phyloP scores from a whole-genome alignment of 106 monocot genomes.

The Platanthera zijinensis region DNA sequence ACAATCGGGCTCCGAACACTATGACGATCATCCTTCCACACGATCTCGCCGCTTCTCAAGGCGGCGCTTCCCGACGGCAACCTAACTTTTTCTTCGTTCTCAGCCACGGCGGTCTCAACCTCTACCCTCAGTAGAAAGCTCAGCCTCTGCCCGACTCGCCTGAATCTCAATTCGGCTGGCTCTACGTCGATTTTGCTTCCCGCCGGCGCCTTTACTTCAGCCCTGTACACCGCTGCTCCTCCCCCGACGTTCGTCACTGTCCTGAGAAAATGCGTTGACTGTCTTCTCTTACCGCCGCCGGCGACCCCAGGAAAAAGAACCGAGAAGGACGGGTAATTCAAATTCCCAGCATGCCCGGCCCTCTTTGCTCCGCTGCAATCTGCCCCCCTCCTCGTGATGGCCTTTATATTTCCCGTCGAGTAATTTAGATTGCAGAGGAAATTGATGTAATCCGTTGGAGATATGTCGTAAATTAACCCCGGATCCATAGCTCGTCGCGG shows the following conservation, averaged over 20 bases:
- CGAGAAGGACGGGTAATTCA: constrained; percentile 76
- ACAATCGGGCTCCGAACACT: constrained; percentile 55
- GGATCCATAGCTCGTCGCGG: constrained; percentile 77
- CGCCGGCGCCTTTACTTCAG: constrained; percentile 30
- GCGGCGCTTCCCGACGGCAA: constrained; percentile 46
- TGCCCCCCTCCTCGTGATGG: constrained; percentile 46
- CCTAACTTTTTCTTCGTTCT: not conserved
- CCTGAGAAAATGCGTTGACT: constrained; percentile 62
- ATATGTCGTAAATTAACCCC: constrained; percentile 67
- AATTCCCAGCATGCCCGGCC: constrained; percentile 62
- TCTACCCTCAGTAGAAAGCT: constrained; percentile 50
- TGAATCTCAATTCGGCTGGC: constrained; percentile 40
- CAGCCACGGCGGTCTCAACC: constrained; percentile 11
- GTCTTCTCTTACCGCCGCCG: constrained; percentile 13
- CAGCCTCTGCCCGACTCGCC: constrained; percentile 51
- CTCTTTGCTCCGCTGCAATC: constrained; percentile 48
- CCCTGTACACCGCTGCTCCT: constrained; percentile 32
- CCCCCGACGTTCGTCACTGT: constrained; percentile 70
- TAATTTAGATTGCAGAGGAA: constrained; percentile 88
- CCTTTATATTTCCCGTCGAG: constrained; percentile 49
- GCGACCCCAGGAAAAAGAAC: constrained; percentile 27
- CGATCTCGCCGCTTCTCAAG: constrained; percentile 44
- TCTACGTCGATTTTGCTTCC: constrained; percentile 44
- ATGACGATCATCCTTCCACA: constrained; percentile 59
- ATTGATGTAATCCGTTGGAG: constrained; percentile 48